A percentile compares a stretch with the other conserved stretches of the same genome.
These are phyloP conservation scores for Pichia paraexigua DNA, from an alignment of 805 yeast genomes.

Conservation along the genomic window DNA sequence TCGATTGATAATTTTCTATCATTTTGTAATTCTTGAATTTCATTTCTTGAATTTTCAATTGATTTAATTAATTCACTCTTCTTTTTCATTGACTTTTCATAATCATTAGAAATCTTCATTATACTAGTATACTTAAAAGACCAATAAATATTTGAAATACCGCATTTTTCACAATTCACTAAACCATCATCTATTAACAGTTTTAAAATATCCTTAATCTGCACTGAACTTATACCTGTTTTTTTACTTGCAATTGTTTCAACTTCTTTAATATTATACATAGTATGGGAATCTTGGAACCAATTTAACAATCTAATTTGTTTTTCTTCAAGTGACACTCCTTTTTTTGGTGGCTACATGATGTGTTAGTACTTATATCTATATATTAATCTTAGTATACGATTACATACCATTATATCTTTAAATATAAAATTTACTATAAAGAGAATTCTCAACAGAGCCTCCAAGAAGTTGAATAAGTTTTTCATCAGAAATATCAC, in stretches of 20 bases:
- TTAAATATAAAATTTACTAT: not conserved
- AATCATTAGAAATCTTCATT: conserved; percentile 10
- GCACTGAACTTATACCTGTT: conserved; percentile 45
- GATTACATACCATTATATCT: not conserved
- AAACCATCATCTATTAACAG: conserved; percentile 41
- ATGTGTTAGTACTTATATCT: conserved; percentile 1
- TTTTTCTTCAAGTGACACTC: conserved; percentile 34
- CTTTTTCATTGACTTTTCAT: conserved; percentile 7
- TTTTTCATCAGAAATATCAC: conserved; percentile 2
- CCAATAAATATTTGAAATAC: conserved; percentile 45
- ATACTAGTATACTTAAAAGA: conserved; percentile 31
- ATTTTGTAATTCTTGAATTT: conserved; percentile 6
- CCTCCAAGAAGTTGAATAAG: conserved; percentile 13
- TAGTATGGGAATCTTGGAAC: conserved; percentile 32
- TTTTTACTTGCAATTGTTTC: conserved; percentile 39
- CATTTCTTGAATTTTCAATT: conserved; percentile 11
- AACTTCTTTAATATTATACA: conserved; percentile 44
- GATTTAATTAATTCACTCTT: conserved; percentile 1
- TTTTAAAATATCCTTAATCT: conserved; percentile 43
- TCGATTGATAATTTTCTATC: not conserved
- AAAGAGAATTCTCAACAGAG: conserved; percentile 5
- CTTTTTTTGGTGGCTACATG: conserved; percentile 17
- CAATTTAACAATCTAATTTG: conserved; percentile 30
- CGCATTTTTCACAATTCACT: conserved; percentile 47
- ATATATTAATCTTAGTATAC: not conserved